Evolutionary conservation across 108 stramenopile genomes (phyloP), one percentile per base, ranked within the genome.

Genomic region (Cyclotella atomus): DNA sequence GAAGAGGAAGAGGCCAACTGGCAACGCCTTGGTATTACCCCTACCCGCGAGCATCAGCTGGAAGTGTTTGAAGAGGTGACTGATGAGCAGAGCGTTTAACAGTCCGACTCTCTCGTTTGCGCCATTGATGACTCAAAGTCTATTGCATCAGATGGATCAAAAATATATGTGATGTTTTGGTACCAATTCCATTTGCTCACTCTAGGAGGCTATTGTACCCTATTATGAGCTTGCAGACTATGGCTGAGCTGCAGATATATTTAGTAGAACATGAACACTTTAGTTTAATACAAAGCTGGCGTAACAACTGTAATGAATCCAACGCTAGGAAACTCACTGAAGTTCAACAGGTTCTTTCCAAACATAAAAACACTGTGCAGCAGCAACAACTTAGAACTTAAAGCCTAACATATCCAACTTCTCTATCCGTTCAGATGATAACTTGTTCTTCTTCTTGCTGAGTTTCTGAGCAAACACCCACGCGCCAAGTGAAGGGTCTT

Each of bases 401-500:
- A 77, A 77, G 12, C 62, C 46, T 21, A 77, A 17, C 38, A 56
- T 38, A 16, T 24, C 28, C 15, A 77, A 36, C 10, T 34, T 44
- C 1, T 52, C 41, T 3, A 36, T 3, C 27, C 77, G 50, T 20
- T 78, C 77, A 12, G 65, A 70, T 0, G 77, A 72, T 9, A 78
- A 64, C 23, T 78, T 71, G 12, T 43, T 28, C 56, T 78, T 78
- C 64, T 67, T 78, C 41, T 53, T 10, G 20, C 55, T 55, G 43
- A 67, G 52, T 30, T 41, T 34, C 53, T 73, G 77, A 30, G 72
- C 23, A 59, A 67, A 65, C 1, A 36, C 64, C 77, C 77, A 78
- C 2, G 62, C 63, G 53, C 77, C 77, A 45, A 78, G 61, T 10
- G 66, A 67, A 28, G 66, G 66, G 50, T 76, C 59, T 7, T 55